A percentile compares a stretch with the other conserved stretches of the same genome.
These are phyloP conservation scores for Corylus heterophylla DNA, from an alignment of 306 rosid genomes.

Conservation along the genomic window DNA sequence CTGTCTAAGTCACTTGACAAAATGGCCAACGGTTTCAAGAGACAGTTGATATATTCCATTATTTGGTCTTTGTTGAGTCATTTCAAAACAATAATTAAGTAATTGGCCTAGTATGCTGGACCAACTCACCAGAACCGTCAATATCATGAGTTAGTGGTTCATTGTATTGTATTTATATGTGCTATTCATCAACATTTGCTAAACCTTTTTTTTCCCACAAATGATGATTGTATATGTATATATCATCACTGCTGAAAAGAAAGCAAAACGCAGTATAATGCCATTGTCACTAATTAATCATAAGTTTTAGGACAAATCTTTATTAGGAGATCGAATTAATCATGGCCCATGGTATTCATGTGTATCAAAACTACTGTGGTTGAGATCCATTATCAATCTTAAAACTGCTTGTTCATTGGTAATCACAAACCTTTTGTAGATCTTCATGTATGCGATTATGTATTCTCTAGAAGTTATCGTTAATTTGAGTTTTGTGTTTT, in stretches of 20 bases:
- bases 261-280: neutral
- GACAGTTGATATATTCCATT: neutral
- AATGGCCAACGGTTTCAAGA: neutral
- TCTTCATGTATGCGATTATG: no score
- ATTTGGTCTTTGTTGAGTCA: neutral
- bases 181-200: neutral
- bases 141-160: constrained; percentile 1
- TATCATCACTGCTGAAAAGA: neutral
- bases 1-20: neutral
- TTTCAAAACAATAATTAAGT: neutral
- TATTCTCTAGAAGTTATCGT: no score
- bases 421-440: no score
- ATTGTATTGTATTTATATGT: neutral
- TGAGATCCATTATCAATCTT: no score
- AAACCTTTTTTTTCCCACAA: neutral
- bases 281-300: neutral
- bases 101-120: neutral
- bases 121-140: neutral
- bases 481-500: no score
- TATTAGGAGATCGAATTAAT: neutral
- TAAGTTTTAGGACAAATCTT: neutral
- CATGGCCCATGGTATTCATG: neutral
- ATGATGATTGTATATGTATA: neutral
- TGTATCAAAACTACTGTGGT: neutral
- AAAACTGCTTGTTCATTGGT: no score